phyloP scores from a whole-genome alignment of 2,329 filamentous ascomycete genomes.

The Cladophialophora bantiana region DNA sequence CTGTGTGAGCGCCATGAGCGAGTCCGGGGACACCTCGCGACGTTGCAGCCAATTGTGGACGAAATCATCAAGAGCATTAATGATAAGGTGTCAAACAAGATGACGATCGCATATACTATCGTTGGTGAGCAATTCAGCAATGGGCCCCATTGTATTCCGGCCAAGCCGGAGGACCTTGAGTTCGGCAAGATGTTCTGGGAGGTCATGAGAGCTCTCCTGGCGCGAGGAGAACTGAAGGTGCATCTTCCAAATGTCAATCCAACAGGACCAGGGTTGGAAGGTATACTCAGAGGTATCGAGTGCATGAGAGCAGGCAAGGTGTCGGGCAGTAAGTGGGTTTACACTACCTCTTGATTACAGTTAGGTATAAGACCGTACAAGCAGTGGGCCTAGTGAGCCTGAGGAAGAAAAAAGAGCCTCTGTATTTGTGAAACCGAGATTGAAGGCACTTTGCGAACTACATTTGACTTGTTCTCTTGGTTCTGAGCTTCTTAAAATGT shows the following conservation, averaged over 20 bases:
- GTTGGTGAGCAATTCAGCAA: constrained; percentile 32
- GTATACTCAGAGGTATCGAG: not conserved
- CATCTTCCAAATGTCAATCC: not conserved
- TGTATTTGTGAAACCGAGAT: no score
- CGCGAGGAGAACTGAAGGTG: constrained; percentile 51
- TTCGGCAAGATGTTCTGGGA: constrained; percentile 51
- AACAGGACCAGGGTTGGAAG: not conserved
- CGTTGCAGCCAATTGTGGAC: no score
- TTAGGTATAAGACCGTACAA: no score
- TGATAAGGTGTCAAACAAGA: not conserved
- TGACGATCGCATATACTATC: not conserved
- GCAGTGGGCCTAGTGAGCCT: no score
- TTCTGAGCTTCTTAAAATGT: no score
- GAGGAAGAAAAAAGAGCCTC: no score
- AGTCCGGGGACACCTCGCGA: no score
- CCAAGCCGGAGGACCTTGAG: constrained; percentile 48
- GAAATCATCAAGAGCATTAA: not conserved
- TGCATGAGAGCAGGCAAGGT: not conserved
- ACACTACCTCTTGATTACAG: not conserved
- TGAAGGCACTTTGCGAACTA: no score
- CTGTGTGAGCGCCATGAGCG: not conserved
- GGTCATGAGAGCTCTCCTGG: constrained; percentile 50
- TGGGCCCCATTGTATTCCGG: not conserved
- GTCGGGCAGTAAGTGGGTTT: not conserved
- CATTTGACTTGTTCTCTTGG: no score